Percentiles rank a stretch among this genome's conserved stretches.
These are phyloP conservation scores for Cryptococcus sp. DNA, from an alignment of 1,284 basidiomycete species.

Conservation along the genomic window DNA sequence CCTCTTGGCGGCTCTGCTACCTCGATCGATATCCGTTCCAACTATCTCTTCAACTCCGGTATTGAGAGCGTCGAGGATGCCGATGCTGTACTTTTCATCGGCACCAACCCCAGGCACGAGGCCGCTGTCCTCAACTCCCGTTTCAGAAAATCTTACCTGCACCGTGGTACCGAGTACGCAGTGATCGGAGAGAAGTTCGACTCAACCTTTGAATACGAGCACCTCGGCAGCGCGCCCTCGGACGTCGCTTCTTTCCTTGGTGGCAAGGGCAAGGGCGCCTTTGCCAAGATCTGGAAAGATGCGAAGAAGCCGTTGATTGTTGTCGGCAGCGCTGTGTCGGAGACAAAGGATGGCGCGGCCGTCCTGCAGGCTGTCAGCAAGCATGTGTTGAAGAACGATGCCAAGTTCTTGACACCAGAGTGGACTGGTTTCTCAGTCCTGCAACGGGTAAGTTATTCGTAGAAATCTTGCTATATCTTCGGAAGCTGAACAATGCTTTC, in stretches of 20 bases:
- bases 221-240: slow-evolving; percentile 78
- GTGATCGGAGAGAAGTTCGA: slow-evolving; percentile 90
- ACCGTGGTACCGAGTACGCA: slow-evolving; percentile 80
- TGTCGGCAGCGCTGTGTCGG: slow-evolving; percentile 81
- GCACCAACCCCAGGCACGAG: slow-evolving; percentile 97
- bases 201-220: slow-evolving; percentile 90
- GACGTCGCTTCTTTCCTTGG: slow-evolving; percentile 77
- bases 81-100: slow-evolving; percentile 90
- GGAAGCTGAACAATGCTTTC: background rate
- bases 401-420: slow-evolving; percentile 75
- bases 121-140: slow-evolving; percentile 97
- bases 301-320: slow-evolving; percentile 95
- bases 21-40: slow-evolving; percentile 88
- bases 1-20: slow-evolving; percentile 67
- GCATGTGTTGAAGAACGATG: slow-evolving; percentile 77
- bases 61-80: slow-evolving; percentile 90
- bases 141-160: slow-evolving; percentile 91
- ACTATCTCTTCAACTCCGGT: slow-evolving; percentile 96
- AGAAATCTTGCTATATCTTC: background rate
- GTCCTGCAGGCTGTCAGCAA: slow-evolving; percentile 77
- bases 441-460: slow-evolving; percentile 69
- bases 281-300: slow-evolving; percentile 82
- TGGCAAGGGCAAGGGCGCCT: slow-evolving; percentile 64
- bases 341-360: slow-evolving; percentile 82
- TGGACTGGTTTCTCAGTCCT: slow-evolving; percentile 96